phyloP scores from a whole-genome alignment of 768 basidiomycete genomes.

The Albatrellus ellisii region DNA sequence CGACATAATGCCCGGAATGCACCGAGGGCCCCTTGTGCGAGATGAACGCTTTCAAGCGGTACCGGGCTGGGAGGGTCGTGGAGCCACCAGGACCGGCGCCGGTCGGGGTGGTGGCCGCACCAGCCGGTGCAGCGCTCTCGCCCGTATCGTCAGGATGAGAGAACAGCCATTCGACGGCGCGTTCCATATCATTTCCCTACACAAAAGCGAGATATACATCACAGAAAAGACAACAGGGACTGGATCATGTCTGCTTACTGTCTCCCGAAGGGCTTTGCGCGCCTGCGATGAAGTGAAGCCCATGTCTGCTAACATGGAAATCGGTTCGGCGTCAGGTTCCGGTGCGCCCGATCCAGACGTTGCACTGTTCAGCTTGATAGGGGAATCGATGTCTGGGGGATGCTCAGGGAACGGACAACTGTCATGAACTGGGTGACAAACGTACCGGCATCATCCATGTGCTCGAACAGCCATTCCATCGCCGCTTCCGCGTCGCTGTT shows the following conservation, averaged over 20 bases:
- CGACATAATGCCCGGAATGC: conserved; percentile 90
- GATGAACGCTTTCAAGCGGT: conserved; percentile 83
- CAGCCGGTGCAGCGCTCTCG: conserved; percentile 29
- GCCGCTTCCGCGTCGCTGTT: conserved; percentile 64
- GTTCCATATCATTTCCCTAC: conserved; percentile 66
- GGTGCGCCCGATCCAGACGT: conserved; percentile 18
- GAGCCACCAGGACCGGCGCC: conserved; percentile 32
- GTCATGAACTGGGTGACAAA: neutral
- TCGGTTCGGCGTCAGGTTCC: conserved; percentile 59
- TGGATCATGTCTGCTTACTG: conserved; percentile 59
- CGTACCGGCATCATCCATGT: conserved; percentile 89
- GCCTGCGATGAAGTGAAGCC: conserved; percentile 82
- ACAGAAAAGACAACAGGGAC: too few relatives aligned
- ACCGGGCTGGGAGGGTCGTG: conserved; percentile 54
- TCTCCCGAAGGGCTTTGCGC: conserved; percentile 75
- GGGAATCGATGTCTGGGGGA: conserved; percentile 70
- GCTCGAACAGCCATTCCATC: conserved; percentile 92
- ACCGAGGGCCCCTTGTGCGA: conserved; percentile 96
- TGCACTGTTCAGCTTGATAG: conserved; percentile 30
- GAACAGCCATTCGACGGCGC: conserved; percentile 95
- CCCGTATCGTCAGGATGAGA: conserved; percentile 82
- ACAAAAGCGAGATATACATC: too few relatives aligned
- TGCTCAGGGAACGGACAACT: neutral
- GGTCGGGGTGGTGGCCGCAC: conserved; percentile 15
- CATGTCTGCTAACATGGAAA: conserved; percentile 76